Percentiles rank a stretch among this genome's conserved stretches.
These are phyloP conservation scores for Mycena metata DNA, from an alignment of 768 basidiomycete species.

Conservation along the genomic window DNA sequence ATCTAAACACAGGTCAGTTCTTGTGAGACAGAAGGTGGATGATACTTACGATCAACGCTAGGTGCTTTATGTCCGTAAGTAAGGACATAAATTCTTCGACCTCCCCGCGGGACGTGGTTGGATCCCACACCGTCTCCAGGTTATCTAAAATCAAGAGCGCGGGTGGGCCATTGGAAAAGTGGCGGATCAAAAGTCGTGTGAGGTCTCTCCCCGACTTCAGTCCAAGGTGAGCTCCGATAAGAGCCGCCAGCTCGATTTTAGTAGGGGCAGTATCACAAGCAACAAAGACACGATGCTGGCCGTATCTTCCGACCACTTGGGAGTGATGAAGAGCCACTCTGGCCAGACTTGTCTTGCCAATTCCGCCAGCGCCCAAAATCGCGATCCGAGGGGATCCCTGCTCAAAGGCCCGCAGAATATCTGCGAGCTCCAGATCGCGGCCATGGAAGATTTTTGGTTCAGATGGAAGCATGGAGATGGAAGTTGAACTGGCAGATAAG, in stretches of 20 bases:
- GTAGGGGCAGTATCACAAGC: neutral
- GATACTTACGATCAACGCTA: no score
- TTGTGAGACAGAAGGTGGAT: no score
- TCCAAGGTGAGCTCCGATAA: neutral
- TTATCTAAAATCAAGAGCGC: slow-evolving; percentile 1
- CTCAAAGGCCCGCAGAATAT: no score
- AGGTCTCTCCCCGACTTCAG: neutral
- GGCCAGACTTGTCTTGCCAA: neutral
- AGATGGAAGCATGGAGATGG: neutral
- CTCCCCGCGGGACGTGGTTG: no score
- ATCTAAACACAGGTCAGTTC: neutral
- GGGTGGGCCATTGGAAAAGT: neutral
- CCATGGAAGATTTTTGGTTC: no score
- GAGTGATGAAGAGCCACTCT: neutral
- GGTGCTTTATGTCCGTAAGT: no score
- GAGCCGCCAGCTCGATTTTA: neutral
- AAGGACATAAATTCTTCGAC: no score
- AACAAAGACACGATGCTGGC: neutral
- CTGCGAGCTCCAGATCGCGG: no score
- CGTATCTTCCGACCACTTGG: neutral
- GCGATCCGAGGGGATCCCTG: no score
- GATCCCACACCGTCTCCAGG: no score
- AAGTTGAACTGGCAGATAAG: neutral
- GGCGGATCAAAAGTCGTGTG: neutral
- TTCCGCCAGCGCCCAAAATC: no score